Base-by-base conservation (phyloP, 768 basidiomycete species). In the Tulasnella sp. region DNA sequence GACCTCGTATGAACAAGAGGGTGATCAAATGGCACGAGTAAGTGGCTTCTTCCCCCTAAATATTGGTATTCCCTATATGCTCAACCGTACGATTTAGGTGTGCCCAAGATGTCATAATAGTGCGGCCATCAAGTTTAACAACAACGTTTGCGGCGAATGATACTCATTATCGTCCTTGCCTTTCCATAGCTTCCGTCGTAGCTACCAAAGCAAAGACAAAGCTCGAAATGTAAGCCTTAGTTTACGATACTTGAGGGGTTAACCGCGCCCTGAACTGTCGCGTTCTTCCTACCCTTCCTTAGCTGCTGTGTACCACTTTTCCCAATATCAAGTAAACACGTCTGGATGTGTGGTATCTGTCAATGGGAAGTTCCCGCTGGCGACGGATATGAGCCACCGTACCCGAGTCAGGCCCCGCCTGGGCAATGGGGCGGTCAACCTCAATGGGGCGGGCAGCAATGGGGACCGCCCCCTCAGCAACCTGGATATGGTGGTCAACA, bases 91-190 rank as follows among this genome's bases (percentile, higher is more conserved):
- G 32, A 67, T 79, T 67, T 74, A 93, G 92, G 81, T 91, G 74
- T 93, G 92, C 81, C 92, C 92, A 20, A 87, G 88, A 74, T 93
- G 92, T 81, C 86, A 92, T 82, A 93, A 93, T 79, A 88, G 92
- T 91, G 69, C 74, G 86, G 81, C n/a, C n/a, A 6, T 67, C 16
- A 23, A 29, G 23, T 5, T 67, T 32, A 20, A 15, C 61, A 13
- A 23, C n/a, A n/a, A 7, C 26, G 5, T 5, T 29, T 11, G 20
- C n/a, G 44, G 57, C 46, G 26, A 57, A 46, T 15, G 44, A n/a
- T n/a, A 15, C 40, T 51, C 32, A 26, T 42, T 5, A 78, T 23
- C 70, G 61, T 57, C 5, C 57, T 35, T 70, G 32, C 32, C 61
- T 55, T 32, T 67, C 10, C 39, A 26, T 48, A 92, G 92, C 85